A percentile compares a stretch with the other conserved stretches of the same genome.
phyloP scores from a whole-genome alignment of 75 land plant species.

The Isoetes taiwanensis region DNA sequence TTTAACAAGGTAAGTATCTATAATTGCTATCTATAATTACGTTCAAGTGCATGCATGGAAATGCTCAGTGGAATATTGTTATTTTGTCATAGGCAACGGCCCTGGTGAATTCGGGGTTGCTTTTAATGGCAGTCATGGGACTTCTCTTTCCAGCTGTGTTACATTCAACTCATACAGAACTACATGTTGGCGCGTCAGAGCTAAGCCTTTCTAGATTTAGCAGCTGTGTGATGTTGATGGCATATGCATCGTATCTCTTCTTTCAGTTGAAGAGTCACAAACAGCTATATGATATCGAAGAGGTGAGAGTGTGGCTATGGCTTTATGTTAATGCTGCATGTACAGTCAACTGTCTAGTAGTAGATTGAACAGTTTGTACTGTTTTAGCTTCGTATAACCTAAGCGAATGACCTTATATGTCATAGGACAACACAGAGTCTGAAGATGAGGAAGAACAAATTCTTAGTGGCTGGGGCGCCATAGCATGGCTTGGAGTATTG shows the following conservation, averaged over 20 bases:
- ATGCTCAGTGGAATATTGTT: background rate
- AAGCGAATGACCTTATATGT: too few relatives aligned
- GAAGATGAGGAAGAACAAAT: slow-evolving; percentile 40
- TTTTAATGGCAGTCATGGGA: slow-evolving; percentile 97
- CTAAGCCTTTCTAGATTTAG: slow-evolving; percentile 77
- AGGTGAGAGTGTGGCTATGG: slow-evolving; percentile 26
- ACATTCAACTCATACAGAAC: slow-evolving; percentile 76
- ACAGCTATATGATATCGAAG: slow-evolving; percentile 34
- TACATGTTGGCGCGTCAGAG: slow-evolving; percentile 66
- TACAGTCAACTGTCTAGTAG: background rate
- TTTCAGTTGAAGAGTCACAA: slow-evolving; percentile 74
- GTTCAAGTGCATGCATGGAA: background rate
- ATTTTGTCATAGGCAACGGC: slow-evolving; percentile 47
- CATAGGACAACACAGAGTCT: slow-evolving; percentile 17
- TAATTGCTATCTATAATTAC: slow-evolving; percentile 7
- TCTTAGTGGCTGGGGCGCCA: slow-evolving; percentile 43
- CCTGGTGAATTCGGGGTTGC: slow-evolving; percentile 69
- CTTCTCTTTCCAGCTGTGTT: slow-evolving; percentile 82
- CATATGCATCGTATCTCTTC: slow-evolving; percentile 66
- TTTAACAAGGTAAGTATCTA: slow-evolving; percentile 40
- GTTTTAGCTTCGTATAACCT: too few relatives aligned
- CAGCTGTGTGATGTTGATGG: slow-evolving; percentile 82
- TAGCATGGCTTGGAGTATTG: slow-evolving; percentile 58
- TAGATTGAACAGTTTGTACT: slow-evolving; percentile 1
- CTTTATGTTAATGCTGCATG: slow-evolving; percentile 5